A percentile compares a stretch with the other conserved stretches of the same genome.
These are phyloP conservation scores for Parafenestella ontariensis DNA, from an alignment of 2,329 filamentous ascomycete species.

Conservation along the genomic window DNA sequence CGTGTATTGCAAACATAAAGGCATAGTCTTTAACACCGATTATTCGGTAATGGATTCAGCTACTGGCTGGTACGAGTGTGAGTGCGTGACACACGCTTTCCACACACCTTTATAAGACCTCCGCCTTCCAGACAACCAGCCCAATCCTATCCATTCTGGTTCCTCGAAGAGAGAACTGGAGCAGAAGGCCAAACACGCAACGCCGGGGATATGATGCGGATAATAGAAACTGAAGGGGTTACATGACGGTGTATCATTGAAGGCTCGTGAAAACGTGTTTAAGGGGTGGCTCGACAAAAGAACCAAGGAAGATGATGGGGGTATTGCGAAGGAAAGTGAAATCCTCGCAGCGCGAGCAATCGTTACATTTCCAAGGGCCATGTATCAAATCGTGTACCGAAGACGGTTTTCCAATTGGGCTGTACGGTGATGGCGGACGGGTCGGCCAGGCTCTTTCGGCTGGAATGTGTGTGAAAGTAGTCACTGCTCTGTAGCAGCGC, in stretches of 20 bases:
- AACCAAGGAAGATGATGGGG: slow-evolving; percentile 23
- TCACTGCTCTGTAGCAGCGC: slow-evolving; percentile 9
- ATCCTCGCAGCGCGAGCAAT: slow-evolving; percentile 19
- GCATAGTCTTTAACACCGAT: slow-evolving; percentile 16
- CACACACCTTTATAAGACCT: slow-evolving; percentile 19
- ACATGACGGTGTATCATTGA: slow-evolving; percentile 53
- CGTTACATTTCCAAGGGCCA: slow-evolving; percentile 29
- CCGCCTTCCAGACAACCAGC: slow-evolving; percentile 22
- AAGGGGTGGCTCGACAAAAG: slow-evolving; percentile 30
- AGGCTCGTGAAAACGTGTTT: slow-evolving; percentile 47
- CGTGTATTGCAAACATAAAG: slow-evolving; percentile 1
- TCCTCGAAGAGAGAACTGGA: slow-evolving; percentile 30
- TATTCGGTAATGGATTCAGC: slow-evolving; percentile 34
- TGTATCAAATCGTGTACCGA: slow-evolving; percentile 33
- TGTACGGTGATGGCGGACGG: slow-evolving; percentile 17
- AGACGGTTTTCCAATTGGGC: slow-evolving; percentile 23
- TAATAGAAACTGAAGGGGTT: slow-evolving; percentile 42
- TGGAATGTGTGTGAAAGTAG: slow-evolving; percentile 7
- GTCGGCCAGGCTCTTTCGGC: slow-evolving; percentile 14
- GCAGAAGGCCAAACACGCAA: slow-evolving; percentile 41
- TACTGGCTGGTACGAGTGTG: slow-evolving; percentile 29
- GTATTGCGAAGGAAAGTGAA: slow-evolving; percentile 31
- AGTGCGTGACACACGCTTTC: slow-evolving; percentile 18
- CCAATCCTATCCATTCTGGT: slow-evolving; percentile 29
- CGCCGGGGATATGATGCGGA: slow-evolving; percentile 53